Base-by-base conservation (phyloP, 768 basidiomycete species). In the Russula lepida region DNA sequence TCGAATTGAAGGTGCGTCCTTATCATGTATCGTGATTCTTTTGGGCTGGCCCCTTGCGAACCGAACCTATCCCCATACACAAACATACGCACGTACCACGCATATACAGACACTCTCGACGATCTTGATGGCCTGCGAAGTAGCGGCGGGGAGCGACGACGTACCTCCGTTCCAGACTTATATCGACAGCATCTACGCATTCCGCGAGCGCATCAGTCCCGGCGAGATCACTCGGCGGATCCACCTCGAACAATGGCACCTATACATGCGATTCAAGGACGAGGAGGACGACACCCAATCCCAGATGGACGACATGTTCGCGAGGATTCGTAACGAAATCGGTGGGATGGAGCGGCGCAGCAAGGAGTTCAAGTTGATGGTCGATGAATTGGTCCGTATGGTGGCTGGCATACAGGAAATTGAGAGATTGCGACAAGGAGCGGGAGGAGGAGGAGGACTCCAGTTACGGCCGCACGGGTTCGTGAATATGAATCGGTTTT, bases 1-100 rank as follows among this genome's bases (percentile, higher is more conserved):
- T 64, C 17, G 65, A 66, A 54, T 46, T 66, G 27, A 64, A 66
- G 65, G 63, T 64, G 37, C 11, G 54, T n/a, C 9, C 27, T n/a
- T 25, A 17, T 4, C 4, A n/a, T 50, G 32, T 1, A 6, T 21
- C 4, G 48, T 49, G 19, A 19, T 21, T 21, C 11, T n/a, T 49
- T 2, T 8, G 15, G 19, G 21, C 41, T 21, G 8, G 9, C n/a
- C 41, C 41, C 3, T 23, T 12, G 35, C 49, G 32, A 58, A 21
- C n/a, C 12, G 28, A 27, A 21, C 50, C 6, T 12, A 39, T 11
- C 37, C 8, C 6, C 13, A 3, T 11, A 4, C 41, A 43, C n/a
- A 35, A 35, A 43, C 41, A n/a, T 21, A n/a, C 41, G n/a, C 41
- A n/a, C 9, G n/a, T 15, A 35, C 41, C 41, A n/a, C 9, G n/a